A percentile compares a stretch with the other conserved stretches of the same genome.
Conservation (phyloP, 192 early-diverging fungal species). For the Nowakowskiella sp. region DNA sequence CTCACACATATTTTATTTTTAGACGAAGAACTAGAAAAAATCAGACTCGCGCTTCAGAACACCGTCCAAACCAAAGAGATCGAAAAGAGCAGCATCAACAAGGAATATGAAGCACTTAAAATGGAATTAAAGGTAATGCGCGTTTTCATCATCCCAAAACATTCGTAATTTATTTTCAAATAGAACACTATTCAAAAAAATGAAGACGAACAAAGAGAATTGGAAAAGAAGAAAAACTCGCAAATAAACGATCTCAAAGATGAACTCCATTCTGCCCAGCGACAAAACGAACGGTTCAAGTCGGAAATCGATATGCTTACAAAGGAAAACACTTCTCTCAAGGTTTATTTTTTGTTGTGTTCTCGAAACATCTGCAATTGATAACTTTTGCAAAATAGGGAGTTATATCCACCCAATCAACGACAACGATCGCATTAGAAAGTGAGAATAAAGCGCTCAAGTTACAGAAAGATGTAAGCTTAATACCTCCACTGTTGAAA, state of each 20-base stretch:
- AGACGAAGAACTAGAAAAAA: slow-evolving; percentile 42
- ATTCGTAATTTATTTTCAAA: background rate
- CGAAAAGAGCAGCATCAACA: slow-evolving; percentile 40
- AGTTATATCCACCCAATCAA: background rate
- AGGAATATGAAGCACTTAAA: slow-evolving; percentile 5
- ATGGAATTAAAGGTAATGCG: slow-evolving; percentile 19
- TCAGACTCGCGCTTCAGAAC: slow-evolving; percentile 40
- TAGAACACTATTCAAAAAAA: slow-evolving; percentile 32
- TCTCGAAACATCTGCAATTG: background rate
- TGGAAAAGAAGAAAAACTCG: slow-evolving; percentile 24
- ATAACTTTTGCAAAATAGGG: background rate
- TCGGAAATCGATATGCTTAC: slow-evolving; percentile 28
- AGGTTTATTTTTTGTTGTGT: background rate
- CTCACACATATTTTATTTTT: slow-evolving; percentile 17
- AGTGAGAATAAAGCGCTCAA: background rate
- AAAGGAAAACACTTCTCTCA: slow-evolving; percentile 23
- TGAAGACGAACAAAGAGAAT: slow-evolving; percentile 24
- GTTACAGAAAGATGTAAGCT: background rate
- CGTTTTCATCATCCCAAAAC: background rate
- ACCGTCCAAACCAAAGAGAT: slow-evolving; percentile 55
- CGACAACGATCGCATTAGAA: background rate
- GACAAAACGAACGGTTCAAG: slow-evolving; percentile 17
- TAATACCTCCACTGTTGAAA: background rate
- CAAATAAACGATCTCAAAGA: slow-evolving; percentile 19
- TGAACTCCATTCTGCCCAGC: slow-evolving; percentile 30